Conservation (phyloP, 805 yeast genomes). For the Starmerella gropengiesseri region DNA sequence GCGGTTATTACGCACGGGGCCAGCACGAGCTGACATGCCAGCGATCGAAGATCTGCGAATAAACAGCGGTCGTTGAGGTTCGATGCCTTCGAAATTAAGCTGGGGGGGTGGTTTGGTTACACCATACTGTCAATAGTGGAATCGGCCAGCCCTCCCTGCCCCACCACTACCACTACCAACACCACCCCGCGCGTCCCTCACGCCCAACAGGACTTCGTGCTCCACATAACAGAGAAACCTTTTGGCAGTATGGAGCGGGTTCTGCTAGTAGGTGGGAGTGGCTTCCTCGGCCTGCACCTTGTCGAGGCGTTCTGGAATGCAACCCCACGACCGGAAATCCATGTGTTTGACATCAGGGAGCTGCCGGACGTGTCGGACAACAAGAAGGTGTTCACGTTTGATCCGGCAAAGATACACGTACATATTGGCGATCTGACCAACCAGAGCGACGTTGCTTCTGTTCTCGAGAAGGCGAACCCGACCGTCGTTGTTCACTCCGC, state of each 20-base stretch:
- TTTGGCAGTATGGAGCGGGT: conserved; percentile 40
- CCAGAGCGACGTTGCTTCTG: conserved; percentile 51
- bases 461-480: conserved; percentile 49
- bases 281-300: conserved; percentile 85
- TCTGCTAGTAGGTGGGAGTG: conserved; percentile 88
- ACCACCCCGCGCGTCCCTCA: not conserved
- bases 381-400: conserved; percentile 49
- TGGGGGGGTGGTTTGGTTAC: not conserved
- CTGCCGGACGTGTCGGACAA: conserved; percentile 63
- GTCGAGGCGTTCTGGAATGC: conserved; percentile 69
- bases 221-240: not conserved
- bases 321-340: conserved; percentile 58
- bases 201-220: too few relatives aligned
- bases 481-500: conserved; percentile 87
- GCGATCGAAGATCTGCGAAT: not conserved
- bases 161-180: not conserved
- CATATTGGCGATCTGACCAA: conserved; percentile 81
- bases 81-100: not conserved
- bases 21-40: not conserved
- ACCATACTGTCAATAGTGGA: not conserved
- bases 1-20: conserved; percentile 7
- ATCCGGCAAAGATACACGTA: conserved; percentile 43
- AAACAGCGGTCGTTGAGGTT: not conserved
- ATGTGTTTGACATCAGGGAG: conserved; percentile 86
- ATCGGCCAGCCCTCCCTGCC: not conserved